Evolutionary conservation across 768 basidiomycete genomes (phyloP).

Genomic region (Amanita phalloides): DNA sequence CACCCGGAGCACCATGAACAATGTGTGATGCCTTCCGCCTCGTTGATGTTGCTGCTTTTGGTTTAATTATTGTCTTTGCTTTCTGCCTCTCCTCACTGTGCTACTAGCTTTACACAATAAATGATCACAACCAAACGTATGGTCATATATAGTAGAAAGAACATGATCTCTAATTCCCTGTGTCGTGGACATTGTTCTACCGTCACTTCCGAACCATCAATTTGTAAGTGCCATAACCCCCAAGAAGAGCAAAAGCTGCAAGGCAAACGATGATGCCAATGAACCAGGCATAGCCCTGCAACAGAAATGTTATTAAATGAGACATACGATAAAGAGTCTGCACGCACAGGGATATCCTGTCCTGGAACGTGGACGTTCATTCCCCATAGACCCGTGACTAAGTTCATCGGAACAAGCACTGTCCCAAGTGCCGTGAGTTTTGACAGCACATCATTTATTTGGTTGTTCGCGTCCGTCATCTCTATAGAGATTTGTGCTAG

Average conservation of each 20-base stretch:
- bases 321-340: conserved; percentile 4
- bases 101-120: conserved; percentile 5
- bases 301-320: neutral
- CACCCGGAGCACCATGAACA: conserved; percentile 1
- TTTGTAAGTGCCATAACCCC: conserved; percentile 70
- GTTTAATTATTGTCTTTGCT: conserved; percentile 4
- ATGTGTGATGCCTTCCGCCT: neutral
- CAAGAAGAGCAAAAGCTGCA: conserved; percentile 71
- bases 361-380: conserved; percentile 99
- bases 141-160: conserved; percentile 1
- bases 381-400: conserved; percentile 91
- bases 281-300: conserved; percentile 70
- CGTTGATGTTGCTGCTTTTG: neutral
- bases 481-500: conserved; percentile 99
- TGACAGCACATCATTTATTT: conserved; percentile 97
- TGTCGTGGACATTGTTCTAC: conserved; percentile 7
- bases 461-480: conserved; percentile 99
- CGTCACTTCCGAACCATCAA: conserved; percentile 46
- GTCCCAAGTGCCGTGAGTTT: conserved; percentile 98
- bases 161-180: neutral
- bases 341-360: conserved; percentile 41
- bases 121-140: conserved; percentile 2
- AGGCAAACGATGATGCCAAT: conserved; percentile 74
- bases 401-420: conserved; percentile 92
- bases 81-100: conserved; percentile 1